These are phyloP conservation scores for Leucocoprinus leucothites DNA, from an alignment of 768 basidiomycete genomes.

Conservation along the genomic window DNA sequence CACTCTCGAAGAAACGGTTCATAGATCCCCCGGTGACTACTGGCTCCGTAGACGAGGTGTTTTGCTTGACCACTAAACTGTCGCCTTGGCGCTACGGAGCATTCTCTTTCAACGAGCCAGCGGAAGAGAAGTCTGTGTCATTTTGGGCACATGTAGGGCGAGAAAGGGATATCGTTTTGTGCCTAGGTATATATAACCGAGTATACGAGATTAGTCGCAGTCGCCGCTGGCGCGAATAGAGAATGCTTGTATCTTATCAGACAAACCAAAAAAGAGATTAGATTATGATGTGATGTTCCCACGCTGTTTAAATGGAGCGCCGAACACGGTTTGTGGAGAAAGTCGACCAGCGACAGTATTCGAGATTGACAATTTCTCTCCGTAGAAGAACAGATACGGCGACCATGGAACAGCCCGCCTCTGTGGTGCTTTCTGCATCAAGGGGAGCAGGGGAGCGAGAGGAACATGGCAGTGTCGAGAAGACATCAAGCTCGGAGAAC, in stretches of 20 bases:
- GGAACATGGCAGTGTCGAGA: slow-evolving; percentile 17
- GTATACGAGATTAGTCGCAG: no score
- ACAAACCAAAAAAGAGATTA: background rate
- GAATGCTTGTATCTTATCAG: slow-evolving; percentile 7
- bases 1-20: no score
- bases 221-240: no score
- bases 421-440: background rate
- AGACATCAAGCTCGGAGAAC: slow-evolving; percentile 24
- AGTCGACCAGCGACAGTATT: background rate
- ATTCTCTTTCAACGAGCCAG: background rate
- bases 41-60: no score
- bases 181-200: no score
- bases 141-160: background rate
- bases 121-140: background rate
- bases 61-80: no score
- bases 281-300: background rate
- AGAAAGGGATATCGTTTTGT: background rate
- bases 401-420: background rate
- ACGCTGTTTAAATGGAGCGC: slow-evolving; percentile 4
- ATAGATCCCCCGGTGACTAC: no score
- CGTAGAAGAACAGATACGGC: background rate
- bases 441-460: slow-evolving; percentile 15
- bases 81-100: background rate
- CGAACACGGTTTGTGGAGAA: background rate
- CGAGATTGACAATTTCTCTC: background rate